Conservation (phyloP, 176 grass and related monocot genomes). For the Zea luxurians region DNA sequence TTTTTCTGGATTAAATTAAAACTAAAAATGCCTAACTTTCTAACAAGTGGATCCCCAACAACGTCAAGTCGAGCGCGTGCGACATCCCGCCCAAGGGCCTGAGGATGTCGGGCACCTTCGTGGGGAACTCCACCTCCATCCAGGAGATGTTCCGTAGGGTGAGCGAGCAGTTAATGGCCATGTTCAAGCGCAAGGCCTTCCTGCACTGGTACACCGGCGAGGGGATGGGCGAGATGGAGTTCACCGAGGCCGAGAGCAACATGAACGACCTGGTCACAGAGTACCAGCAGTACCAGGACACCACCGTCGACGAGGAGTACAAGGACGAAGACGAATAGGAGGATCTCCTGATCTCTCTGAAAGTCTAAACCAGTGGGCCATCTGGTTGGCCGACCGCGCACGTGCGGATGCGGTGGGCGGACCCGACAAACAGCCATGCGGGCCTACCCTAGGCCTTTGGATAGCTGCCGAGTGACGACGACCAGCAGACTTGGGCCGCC, state of each 20-base stretch:
- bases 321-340: conserved; percentile 62
- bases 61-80: conserved; percentile 79
- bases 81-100: conserved; percentile 75
- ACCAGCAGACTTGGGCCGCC: too few relatives aligned
- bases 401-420: too few relatives aligned
- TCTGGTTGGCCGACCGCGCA: too few relatives aligned
- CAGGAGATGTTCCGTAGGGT: conserved; percentile 89
- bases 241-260: conserved; percentile 92
- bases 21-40: too few relatives aligned
- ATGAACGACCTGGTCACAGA: conserved; percentile 85
- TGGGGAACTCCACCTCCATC: conserved; percentile 87
- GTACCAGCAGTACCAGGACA: conserved; percentile 97
- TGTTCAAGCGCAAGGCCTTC: conserved; percentile 97
- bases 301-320: conserved; percentile 79
- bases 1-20: too few relatives aligned
- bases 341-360: too few relatives aligned
- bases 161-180: conserved; percentile 80
- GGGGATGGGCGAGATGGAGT: conserved; percentile 97
- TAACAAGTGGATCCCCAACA: conserved; percentile 95
- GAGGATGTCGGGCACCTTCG: conserved; percentile 70
- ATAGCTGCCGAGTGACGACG: too few relatives aligned
- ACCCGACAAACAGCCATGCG: too few relatives aligned
- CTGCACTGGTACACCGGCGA: conserved; percentile 90
- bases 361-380: too few relatives aligned
- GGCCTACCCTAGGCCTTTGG: too few relatives aligned